Evolutionary conservation across 2,329 filamentous ascomycete species (phyloP).

Genomic region (Penicillium sp.): DNA sequence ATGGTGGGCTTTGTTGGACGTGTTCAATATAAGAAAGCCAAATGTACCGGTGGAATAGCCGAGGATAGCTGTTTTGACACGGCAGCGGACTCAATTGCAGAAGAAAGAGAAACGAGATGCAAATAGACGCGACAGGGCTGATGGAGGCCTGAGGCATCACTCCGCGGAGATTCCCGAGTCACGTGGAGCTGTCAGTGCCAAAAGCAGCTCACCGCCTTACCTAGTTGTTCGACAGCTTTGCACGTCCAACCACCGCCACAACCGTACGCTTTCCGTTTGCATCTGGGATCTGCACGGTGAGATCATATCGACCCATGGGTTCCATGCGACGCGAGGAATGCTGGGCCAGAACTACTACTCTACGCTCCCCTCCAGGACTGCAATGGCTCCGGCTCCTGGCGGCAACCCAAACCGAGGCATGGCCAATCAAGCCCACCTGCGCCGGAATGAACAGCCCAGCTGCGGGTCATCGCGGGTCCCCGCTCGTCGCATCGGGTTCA

Average conservation of each 20-base stretch:
- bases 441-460: neutral
- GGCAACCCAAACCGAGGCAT: constrained; percentile 15
- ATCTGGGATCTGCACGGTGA: constrained; percentile 10
- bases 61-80: neutral
- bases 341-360: constrained; percentile 1
- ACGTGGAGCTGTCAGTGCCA: neutral
- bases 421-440: constrained; percentile 12
- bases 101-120: neutral
- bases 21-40: neutral
- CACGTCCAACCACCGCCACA: neutral
- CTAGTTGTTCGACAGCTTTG: neutral
- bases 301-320: constrained; percentile 10
- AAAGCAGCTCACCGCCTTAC: neutral
- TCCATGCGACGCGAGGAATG: constrained; percentile 18
- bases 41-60: neutral
- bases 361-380: constrained; percentile 5
- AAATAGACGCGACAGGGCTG: neutral
- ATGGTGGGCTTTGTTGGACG: constrained; percentile 5
- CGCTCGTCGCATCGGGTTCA: constrained; percentile 5
- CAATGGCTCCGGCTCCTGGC: constrained; percentile 16
- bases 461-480: constrained; percentile 17
- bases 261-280: constrained; percentile 14
- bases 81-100: neutral
- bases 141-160: constrained; percentile 18
- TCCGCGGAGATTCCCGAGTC: constrained; percentile 13